Conservation (phyloP, 257 asterid species). For the Vinca minor region DNA sequence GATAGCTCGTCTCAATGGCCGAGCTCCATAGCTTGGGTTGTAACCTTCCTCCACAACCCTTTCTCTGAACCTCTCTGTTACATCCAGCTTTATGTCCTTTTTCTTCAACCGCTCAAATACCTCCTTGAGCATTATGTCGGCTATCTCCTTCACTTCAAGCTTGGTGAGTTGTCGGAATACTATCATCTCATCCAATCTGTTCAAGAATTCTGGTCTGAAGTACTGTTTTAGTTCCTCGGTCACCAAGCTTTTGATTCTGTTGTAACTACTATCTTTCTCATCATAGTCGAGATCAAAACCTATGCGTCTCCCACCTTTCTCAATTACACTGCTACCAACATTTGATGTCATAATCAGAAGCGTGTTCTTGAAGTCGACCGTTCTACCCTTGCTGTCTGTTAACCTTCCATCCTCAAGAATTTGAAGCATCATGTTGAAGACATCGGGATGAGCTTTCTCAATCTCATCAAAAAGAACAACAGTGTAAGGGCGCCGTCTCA, state of each 20-base stretch:
- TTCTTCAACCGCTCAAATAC: constrained; percentile 31
- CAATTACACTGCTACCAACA: constrained; percentile 43
- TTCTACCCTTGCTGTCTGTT: constrained; percentile 52
- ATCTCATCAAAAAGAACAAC: constrained; percentile 60
- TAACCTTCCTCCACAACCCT: constrained; percentile 45
- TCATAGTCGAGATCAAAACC: constrained; percentile 40
- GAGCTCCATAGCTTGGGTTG: constrained; percentile 49
- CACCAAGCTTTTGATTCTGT: constrained; percentile 35
- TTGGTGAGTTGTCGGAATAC: constrained; percentile 43
- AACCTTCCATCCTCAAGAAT: constrained; percentile 56
- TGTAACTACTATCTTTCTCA: constrained; percentile 40
- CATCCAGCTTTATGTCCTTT: constrained; percentile 35
- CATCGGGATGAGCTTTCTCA: constrained; percentile 54
- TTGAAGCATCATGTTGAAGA: constrained; percentile 55
- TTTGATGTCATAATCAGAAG: constrained; percentile 59
- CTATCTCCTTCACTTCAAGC: constrained; percentile 40
- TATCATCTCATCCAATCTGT: constrained; percentile 52
- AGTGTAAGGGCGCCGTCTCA: constrained; percentile 51
- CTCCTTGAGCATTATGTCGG: constrained; percentile 45
- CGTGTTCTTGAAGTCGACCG: constrained; percentile 51
- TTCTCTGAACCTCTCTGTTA: constrained; percentile 36
- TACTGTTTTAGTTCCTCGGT: constrained; percentile 30
- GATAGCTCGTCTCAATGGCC: constrained; percentile 52
- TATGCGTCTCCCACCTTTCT: constrained; percentile 34
- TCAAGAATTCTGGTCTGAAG: constrained; percentile 57